A percentile compares a stretch with the other conserved stretches of the same genome.
Conservation (phyloP, 2,329 filamentous ascomycete genomes). For the Fusarium sp. region DNA sequence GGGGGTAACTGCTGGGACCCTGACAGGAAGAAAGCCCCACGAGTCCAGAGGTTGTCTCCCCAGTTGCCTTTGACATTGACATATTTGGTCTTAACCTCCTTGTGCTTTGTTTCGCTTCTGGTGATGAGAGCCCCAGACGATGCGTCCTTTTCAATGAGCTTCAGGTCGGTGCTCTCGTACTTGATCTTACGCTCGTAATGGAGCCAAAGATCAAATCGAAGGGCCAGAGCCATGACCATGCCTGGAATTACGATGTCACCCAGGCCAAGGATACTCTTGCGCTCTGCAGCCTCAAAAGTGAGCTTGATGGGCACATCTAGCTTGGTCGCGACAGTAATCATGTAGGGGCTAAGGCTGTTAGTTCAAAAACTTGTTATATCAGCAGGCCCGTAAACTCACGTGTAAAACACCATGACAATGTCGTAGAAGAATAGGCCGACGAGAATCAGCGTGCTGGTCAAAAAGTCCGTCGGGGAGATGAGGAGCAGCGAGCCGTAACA, state of each 20-base stretch:
- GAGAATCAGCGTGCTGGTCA: conserved; percentile 84
- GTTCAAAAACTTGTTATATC: background rate
- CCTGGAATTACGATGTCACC: conserved; percentile 96
- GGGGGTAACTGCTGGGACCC: conserved; percentile 47
- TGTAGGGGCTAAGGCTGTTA: conserved; percentile 73
- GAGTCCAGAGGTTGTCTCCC: conserved; percentile 88
- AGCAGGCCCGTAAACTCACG: conserved; percentile 62
- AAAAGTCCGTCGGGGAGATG: conserved; percentile 90
- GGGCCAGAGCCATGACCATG: conserved; percentile 87
- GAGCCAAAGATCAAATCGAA: conserved; percentile 92
- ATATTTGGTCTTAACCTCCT: conserved; percentile 67
- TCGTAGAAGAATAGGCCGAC: conserved; percentile 92
- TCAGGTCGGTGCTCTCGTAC: conserved; percentile 56
- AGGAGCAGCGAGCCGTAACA: conserved; percentile 86
- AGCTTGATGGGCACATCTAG: conserved; percentile 96
- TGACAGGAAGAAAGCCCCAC: conserved; percentile 48
- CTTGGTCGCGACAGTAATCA: conserved; percentile 89
- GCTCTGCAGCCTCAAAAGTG: conserved; percentile 78
- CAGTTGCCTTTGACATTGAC: conserved; percentile 78
- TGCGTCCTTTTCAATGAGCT: conserved; percentile 53
- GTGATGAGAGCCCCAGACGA: conserved; percentile 54
- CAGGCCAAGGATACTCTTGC: conserved; percentile 85
- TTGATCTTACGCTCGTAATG: conserved; percentile 81
- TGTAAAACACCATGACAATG: conserved; percentile 92
- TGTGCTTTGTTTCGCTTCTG: conserved; percentile 58